Conservation (phyloP, 2,329 filamentous ascomycete genomes). For the Ophiostoma himal-ulmi region DNA sequence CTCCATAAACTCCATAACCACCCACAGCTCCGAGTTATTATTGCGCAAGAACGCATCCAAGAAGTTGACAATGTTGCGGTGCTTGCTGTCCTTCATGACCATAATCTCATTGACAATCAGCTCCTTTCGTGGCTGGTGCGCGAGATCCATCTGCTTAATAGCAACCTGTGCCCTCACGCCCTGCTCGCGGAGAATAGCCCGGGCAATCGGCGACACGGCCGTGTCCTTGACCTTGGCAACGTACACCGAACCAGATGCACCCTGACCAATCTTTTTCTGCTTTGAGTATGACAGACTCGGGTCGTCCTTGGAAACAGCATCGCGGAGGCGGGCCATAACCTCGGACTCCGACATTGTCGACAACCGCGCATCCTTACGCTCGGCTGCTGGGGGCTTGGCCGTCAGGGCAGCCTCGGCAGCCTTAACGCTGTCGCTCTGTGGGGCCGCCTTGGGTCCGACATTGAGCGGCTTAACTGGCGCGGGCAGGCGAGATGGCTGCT, state of each 20-base stretch:
- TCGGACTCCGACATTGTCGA: conserved; percentile 96
- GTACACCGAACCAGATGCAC: conserved; percentile 95
- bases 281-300: conserved; percentile 95
- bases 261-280: conserved; percentile 99
- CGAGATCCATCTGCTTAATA: conserved; percentile 99
- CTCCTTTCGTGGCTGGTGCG: conserved; percentile 94
- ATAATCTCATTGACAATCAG: conserved; percentile 99
- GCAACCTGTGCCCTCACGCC: conserved; percentile 83
- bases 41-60: conserved; percentile 94
- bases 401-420: conserved; percentile 85
- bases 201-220: conserved; percentile 73
- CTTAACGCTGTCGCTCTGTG: conserved; percentile 64
- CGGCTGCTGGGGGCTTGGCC: conserved; percentile 65
- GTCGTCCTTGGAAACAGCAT: conserved; percentile 92
- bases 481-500: conserved; percentile 47
- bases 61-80: conserved; percentile 98
- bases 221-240: conserved; percentile 91
- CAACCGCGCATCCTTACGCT: conserved; percentile 90
- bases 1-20: conserved; percentile 99
- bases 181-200: conserved; percentile 70
- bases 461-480: conserved; percentile 73
- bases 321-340: conserved; percentile 91
- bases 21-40: conserved; percentile 93
- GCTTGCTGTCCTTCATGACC: conserved; percentile 99
- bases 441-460: conserved; percentile 60